Conservation (phyloP, 2,329 filamentous ascomycete species). For the Plenodomus tracheiphilus region DNA sequence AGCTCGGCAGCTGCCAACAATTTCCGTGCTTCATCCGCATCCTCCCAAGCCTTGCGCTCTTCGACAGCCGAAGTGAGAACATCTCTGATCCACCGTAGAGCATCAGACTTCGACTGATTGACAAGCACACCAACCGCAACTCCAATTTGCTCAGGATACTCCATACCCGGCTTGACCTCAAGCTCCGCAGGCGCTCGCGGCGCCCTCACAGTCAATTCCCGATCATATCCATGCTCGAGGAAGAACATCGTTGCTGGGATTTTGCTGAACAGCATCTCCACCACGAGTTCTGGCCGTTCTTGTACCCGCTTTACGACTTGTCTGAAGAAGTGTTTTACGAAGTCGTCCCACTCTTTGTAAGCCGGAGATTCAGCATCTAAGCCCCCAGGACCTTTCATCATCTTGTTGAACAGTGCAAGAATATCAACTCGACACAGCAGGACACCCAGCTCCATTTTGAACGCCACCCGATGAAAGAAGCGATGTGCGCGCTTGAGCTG, state of each 20-base stretch:
- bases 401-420: constrained; percentile 80
- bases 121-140: constrained; percentile 79
- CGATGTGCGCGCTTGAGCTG: constrained; percentile 92
- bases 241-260: constrained; percentile 80
- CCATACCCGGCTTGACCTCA: constrained; percentile 74
- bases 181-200: constrained; percentile 77
- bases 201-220: constrained; percentile 68
- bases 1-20: constrained; percentile 42
- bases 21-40: constrained; percentile 65
- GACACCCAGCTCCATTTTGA: constrained; percentile 90
- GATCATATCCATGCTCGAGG: constrained; percentile 87
- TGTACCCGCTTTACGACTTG: constrained; percentile 83
- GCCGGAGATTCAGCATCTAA: constrained; percentile 68
- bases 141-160: constrained; percentile 68
- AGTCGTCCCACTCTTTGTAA: constrained; percentile 88
- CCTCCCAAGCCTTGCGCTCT: constrained; percentile 78
- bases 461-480: constrained; percentile 90
- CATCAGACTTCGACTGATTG: constrained; percentile 75
- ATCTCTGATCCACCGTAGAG: constrained; percentile 80
- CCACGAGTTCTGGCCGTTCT: constrained; percentile 79
- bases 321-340: constrained; percentile 81
- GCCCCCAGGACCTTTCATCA: constrained; percentile 86
- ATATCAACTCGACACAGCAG: constrained; percentile 92
- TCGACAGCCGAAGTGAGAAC: constrained; percentile 68
- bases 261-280: constrained; percentile 96